These are phyloP conservation scores for Gynostemma pentaphyllum DNA, from an alignment of 306 rosid genomes.

Conservation along the genomic window DNA sequence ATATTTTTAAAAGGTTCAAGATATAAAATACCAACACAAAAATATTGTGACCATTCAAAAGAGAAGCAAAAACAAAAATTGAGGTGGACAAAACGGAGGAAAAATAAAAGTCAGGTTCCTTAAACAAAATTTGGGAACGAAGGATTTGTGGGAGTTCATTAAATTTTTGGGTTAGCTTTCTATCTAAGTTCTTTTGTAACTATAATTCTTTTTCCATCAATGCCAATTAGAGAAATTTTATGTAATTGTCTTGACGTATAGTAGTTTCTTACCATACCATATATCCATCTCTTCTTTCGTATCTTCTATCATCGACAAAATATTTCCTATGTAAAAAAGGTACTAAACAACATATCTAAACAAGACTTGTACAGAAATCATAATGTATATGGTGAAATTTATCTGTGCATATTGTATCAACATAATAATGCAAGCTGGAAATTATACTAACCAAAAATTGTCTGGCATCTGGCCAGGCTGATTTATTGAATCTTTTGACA, in stretches of 20 bases:
- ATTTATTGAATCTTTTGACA: slow-evolving; percentile 86
- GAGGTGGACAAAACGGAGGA: not conserved
- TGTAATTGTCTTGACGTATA: not conserved
- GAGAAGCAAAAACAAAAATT: not conserved
- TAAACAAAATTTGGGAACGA: too few relatives aligned
- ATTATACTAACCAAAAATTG: slow-evolving; percentile 63
- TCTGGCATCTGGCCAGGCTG: slow-evolving; percentile 91
- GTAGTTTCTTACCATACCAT: not conserved
- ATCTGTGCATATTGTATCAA: not conserved
- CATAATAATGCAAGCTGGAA: not conserved
- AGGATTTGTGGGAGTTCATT: too few relatives aligned
- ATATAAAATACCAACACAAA: not conserved
- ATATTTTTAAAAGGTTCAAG: not conserved
- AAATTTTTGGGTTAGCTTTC: too few relatives aligned
- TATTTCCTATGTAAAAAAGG: not conserved
- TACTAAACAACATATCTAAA: not conserved
- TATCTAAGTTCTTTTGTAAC: too few relatives aligned
- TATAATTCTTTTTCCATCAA: not conserved
- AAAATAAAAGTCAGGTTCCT: not conserved
- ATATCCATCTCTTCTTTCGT: not conserved
- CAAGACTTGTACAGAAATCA: not conserved
- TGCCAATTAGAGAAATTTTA: not conserved
- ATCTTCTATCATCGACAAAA: not conserved
- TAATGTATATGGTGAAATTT: not conserved
- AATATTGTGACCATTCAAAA: not conserved